Conservation (phyloP, 2,329 filamentous ascomycete genomes). For the Monilinia fructigena region DNA sequence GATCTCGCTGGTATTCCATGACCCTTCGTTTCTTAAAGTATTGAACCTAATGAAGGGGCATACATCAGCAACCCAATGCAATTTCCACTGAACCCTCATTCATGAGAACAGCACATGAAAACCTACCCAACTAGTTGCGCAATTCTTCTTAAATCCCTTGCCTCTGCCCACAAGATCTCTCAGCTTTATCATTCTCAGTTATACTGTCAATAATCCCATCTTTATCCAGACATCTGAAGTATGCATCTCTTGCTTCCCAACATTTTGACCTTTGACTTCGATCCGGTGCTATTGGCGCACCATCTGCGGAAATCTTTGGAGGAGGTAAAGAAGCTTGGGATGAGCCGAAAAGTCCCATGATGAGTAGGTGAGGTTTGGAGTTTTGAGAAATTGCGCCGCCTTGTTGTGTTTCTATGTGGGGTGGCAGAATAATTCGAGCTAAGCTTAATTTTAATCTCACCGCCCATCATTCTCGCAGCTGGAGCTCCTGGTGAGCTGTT, state of each 20-base stretch:
- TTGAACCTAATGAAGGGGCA: constrained; percentile 64
- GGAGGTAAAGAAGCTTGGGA: constrained; percentile 41
- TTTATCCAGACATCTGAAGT: constrained; percentile 84
- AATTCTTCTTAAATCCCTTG: constrained; percentile 75
- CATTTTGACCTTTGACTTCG: constrained; percentile 77
- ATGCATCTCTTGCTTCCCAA: constrained; percentile 86
- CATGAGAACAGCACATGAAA: not conserved
- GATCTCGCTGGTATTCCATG: constrained; percentile 83
- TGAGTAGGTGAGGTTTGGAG: not conserved
- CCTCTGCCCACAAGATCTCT: constrained; percentile 58
- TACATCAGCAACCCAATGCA: constrained; percentile 25
- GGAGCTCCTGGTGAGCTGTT: constrained; percentile 6
- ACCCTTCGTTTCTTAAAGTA: constrained; percentile 98
- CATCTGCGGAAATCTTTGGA: constrained; percentile 51
- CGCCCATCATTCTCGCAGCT: not conserved
- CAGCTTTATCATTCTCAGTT: constrained; percentile 52
- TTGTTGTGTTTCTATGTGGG: not conserved
- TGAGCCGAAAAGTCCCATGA: constrained; percentile 53
- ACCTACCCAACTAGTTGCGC: constrained; percentile 86
- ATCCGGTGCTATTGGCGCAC: constrained; percentile 74
- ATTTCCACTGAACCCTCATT: no score
- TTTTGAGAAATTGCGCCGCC: not conserved
- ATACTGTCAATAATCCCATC: constrained; percentile 77
- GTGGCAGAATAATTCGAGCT: constrained; percentile 16
- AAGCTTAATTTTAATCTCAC: not conserved